These are phyloP conservation scores for Alternaria brassicicola DNA, from an alignment of 2,329 filamentous ascomycete genomes.

Conservation along the genomic window DNA sequence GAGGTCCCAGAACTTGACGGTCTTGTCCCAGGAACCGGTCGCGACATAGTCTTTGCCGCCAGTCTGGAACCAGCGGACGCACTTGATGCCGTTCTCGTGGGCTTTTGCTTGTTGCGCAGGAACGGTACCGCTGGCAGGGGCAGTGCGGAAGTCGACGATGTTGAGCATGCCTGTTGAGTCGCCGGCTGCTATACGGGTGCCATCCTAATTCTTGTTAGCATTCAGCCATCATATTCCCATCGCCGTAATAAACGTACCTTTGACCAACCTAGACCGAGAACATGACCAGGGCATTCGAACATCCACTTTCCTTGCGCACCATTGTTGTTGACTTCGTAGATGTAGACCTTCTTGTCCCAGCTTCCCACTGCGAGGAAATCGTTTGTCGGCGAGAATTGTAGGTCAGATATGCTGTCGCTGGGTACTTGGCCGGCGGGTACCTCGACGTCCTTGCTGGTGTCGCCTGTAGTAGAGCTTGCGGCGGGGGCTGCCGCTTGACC, in stretches of 20 bases:
- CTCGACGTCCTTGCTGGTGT: conserved; percentile 86
- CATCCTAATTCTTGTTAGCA: conserved; percentile 67
- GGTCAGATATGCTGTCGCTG: conserved; percentile 86
- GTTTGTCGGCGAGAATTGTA: conserved; percentile 76
- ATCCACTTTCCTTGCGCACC: conserved; percentile 83
- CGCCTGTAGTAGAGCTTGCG: conserved; percentile 77
- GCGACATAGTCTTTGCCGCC: conserved; percentile 80
- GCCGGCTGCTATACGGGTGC: conserved; percentile 82
- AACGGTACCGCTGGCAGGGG: conserved; percentile 36
- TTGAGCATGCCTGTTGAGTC: conserved; percentile 91
- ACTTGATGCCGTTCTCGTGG: conserved; percentile 82
- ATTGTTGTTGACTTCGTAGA: conserved; percentile 89
- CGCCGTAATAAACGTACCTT: conserved; percentile 64
- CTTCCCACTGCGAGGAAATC: conserved; percentile 89
- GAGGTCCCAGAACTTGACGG: conserved; percentile 87
- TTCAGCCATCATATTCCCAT: not conserved
- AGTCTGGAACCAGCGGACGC: conserved; percentile 67
- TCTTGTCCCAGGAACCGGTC: conserved; percentile 92
- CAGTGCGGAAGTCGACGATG: conserved; percentile 76
- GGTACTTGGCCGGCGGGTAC: conserved; percentile 71
- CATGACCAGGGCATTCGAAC: conserved; percentile 81
- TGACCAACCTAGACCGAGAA: conserved; percentile 85
- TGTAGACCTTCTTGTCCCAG: conserved; percentile 97
- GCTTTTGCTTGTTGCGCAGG: conserved; percentile 64
- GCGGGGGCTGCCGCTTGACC: conserved; percentile 60